Conservation (phyloP, 139 green algal species). For the Desmodesmus armatus region DNA sequence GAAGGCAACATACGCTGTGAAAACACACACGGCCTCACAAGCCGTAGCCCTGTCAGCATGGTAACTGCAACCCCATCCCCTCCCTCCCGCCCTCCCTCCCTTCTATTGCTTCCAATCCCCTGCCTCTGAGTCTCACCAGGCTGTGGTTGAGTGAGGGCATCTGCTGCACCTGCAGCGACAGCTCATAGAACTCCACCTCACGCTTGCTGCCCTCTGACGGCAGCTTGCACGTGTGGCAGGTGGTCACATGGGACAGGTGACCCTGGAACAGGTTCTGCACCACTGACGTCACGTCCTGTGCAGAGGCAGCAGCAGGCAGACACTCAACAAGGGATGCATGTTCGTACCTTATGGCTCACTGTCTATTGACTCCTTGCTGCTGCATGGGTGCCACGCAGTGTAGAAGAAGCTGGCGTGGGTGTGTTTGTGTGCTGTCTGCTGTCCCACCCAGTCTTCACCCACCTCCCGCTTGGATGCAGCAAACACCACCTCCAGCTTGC, state of each 20-base stretch:
- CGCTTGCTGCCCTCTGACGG: constrained; percentile 57
- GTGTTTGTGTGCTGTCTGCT: not conserved
- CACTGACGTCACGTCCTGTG: constrained; percentile 49
- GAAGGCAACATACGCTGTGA: not conserved
- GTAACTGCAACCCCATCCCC: not conserved
- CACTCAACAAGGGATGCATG: too few species aligned
- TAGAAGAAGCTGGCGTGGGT: too few species aligned
- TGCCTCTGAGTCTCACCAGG: constrained; percentile 51
- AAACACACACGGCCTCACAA: not conserved
- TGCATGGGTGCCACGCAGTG: not conserved
- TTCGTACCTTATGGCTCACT: too few species aligned
- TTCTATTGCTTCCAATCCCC: too few species aligned
- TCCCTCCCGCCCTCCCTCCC: too few species aligned
- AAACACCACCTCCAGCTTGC: constrained; percentile 77
- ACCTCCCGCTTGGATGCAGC: constrained; percentile 44
- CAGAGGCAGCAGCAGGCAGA: not conserved
- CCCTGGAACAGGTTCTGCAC: constrained; percentile 80
- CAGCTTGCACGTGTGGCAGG: constrained; percentile 71
- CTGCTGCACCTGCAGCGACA: constrained; percentile 81
- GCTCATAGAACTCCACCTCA: constrained; percentile 85
- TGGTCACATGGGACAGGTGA: constrained; percentile 80
- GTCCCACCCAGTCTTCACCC: not conserved
- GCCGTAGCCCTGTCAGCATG: not conserved
- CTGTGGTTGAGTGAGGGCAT: constrained; percentile 35
- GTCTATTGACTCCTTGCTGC: not conserved